phyloP scores from a whole-genome alignment of 345 rosid genomes.

The Hibiscus mutabilis region DNA sequence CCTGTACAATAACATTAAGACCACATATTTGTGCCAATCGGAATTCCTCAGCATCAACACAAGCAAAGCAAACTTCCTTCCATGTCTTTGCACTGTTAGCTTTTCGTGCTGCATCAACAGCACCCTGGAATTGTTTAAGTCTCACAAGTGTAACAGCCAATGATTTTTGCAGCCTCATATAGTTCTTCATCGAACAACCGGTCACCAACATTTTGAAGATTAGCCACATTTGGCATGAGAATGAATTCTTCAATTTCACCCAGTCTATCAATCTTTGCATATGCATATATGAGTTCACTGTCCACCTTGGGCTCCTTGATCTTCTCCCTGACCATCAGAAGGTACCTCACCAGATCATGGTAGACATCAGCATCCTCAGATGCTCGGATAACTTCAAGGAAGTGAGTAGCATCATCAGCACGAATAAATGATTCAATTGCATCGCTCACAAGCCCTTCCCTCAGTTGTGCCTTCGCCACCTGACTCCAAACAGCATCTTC shows the following conservation, averaged over 20 bases:
- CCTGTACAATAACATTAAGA: slow-evolving; percentile 92
- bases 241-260: slow-evolving; percentile 90
- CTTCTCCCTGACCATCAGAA: slow-evolving; percentile 96
- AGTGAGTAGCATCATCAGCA: slow-evolving; percentile 83
- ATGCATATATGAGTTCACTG: slow-evolving; percentile 89
- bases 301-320: slow-evolving; percentile 93
- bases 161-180: slow-evolving; percentile 93
- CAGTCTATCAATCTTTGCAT: slow-evolving; percentile 89
- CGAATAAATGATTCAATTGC: slow-evolving; percentile 95
- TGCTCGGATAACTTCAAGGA: slow-evolving; percentile 69
- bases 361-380: slow-evolving; percentile 72
- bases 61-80: slow-evolving; percentile 99
- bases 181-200: slow-evolving; percentile 78
- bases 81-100: slow-evolving; percentile 99
- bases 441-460: slow-evolving; percentile 93
- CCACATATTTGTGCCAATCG: slow-evolving; percentile 96
- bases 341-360: slow-evolving; percentile 90
- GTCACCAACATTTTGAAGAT: slow-evolving; percentile 90
- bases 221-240: slow-evolving; percentile 98
- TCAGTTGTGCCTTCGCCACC: slow-evolving; percentile 92
- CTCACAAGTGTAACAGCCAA: slow-evolving; percentile 91
- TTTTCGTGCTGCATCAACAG: slow-evolving; percentile 98
- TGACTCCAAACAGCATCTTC: slow-evolving; percentile 98
- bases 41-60: slow-evolving; percentile 98
- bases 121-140: slow-evolving; percentile 94